Evolutionary conservation across 1,284 basidiomycete species (phyloP), one percentile per base, ranked within the genome.

Genomic region (Ceratobasidium sp.): DNA sequence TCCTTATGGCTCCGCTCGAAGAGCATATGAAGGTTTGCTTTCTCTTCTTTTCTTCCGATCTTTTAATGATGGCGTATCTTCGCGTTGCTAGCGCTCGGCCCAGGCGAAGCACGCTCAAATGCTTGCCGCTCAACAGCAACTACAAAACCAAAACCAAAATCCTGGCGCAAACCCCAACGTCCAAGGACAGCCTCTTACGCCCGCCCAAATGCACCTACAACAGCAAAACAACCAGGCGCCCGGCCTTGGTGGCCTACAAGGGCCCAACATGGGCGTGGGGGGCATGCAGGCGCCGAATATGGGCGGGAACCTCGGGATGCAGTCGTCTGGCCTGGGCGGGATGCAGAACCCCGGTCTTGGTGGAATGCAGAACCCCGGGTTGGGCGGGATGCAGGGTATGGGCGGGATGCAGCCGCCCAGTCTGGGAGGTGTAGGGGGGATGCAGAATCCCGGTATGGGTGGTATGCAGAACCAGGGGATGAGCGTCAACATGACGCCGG

Each of bases 201-300:
- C 70, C 20, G 70, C 70, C 3, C 70, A 72, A 28, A 72, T 72
- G 70, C 70, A 72, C 70, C 70, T 61, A 23, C 70, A 72, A 44
- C 70, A 72, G 40, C 33, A 28, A 23, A 61, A 61, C n/a, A 60
- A 60, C 58, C 58, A 20, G 58, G 26, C 26, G 33, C n/a, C 53
- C n/a, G 53, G 53, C 18, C 33, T 61, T 9, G 60, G 60, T 28
- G 69, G 51, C 12, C 40, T 71, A 53, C 69, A 55, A n/a, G 39
- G n/a, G 23, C 28, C 69, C 20, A 39, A 28, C 33, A 28, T 64
- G 18, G 69, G 51, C 26, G 58, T 71, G 69, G 69, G 69, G 20
- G 69, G 46, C 5, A 71, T 71, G 69, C 69, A 71, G 33, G 39
- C n/a, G 18, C 53, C 69, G 4, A 33, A 12, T 51, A 12, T 69